Evolutionary conservation across 352 stramenopile genomes (phyloP).

Genomic region (Phytopythium kandeliae): DNA sequence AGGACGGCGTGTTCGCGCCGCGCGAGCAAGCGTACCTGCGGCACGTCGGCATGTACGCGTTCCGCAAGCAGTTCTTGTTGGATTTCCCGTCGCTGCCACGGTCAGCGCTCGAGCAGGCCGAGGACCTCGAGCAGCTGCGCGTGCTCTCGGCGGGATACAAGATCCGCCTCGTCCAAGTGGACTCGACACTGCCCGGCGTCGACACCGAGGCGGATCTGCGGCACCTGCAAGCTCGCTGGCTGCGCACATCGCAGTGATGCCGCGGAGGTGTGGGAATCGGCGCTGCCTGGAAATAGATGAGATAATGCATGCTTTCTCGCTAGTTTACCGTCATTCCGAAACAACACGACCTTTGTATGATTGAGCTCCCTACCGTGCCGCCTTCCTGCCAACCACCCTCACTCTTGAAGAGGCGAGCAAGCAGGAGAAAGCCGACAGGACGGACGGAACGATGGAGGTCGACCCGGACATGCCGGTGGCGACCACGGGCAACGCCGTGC

Average conservation of each 20-base stretch:
- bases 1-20: constrained; percentile 46
- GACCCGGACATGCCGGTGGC: constrained; percentile 13
- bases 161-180: constrained; percentile 65
- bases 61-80: constrained; percentile 64
- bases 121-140: constrained; percentile 84
- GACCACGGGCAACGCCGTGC: constrained; percentile 22
- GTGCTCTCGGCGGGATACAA: constrained; percentile 70
- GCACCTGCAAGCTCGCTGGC: constrained; percentile 37
- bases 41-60: constrained; percentile 81
- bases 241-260: too few relatives aligned
- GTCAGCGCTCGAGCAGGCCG: constrained; percentile 47
- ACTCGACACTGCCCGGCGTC: constrained; percentile 54
- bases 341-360: too few relatives aligned
- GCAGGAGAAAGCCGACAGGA: too few relatives aligned
- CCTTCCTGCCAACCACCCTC: too few relatives aligned
- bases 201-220: constrained; percentile 68
- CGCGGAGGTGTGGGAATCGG: too few relatives aligned
- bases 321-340: too few relatives aligned
- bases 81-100: constrained; percentile 53
- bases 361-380: too few relatives aligned
- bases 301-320: too few relatives aligned
- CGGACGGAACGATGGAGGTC: constrained; percentile 15
- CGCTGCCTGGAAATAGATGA: too few relatives aligned
- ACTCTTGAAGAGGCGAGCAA: neutral
- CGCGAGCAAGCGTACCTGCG: constrained; percentile 49